These are phyloP conservation scores for Amylocystis lapponica DNA, from an alignment of 768 basidiomycete genomes.

Conservation along the genomic window DNA sequence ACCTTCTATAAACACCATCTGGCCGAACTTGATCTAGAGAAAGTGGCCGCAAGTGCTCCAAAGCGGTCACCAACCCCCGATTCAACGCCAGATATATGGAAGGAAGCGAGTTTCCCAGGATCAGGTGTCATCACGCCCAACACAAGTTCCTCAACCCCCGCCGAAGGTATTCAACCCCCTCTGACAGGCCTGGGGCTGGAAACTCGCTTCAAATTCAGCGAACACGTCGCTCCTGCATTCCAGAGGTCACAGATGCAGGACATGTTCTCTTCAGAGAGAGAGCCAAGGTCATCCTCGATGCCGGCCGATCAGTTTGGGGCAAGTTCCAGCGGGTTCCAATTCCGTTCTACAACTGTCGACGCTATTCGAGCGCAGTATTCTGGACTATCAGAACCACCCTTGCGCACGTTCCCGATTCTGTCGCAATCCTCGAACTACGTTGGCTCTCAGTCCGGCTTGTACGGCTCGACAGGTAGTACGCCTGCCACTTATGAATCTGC, in stretches of 20 bases:
- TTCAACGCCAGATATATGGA: conserved; percentile 1
- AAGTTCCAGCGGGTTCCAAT: conserved; percentile 2
- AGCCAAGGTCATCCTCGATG: neutral
- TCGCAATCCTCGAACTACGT: neutral
- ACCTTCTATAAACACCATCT: conserved; percentile 44
- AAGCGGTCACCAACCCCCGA: conserved; percentile 30
- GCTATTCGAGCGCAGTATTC: conserved; percentile 3
- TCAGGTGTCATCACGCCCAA: conserved; percentile 10
- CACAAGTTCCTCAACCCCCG: conserved; percentile 7
- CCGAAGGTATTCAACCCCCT: neutral
- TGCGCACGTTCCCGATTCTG: neutral
- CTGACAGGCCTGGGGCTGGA: neutral
- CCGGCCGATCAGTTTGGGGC: neutral
- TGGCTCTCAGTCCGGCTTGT: neutral
- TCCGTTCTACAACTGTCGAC: conserved; percentile 1
- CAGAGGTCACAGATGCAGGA: neutral
- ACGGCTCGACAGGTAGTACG: too few relatives aligned
- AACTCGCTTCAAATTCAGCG: neutral
- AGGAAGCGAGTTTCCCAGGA: conserved; percentile 3
- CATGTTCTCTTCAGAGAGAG: neutral
- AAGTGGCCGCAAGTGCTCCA: conserved; percentile 35
- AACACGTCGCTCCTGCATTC: neutral
- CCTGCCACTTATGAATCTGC: too few relatives aligned
- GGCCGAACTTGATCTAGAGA: conserved; percentile 35
- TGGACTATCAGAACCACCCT: neutral